Evolutionary conservation across 148 eudicot genomes (phyloP), one percentile per base, ranked within the genome.

Genomic region (Simmondsia chinensis): DNA sequence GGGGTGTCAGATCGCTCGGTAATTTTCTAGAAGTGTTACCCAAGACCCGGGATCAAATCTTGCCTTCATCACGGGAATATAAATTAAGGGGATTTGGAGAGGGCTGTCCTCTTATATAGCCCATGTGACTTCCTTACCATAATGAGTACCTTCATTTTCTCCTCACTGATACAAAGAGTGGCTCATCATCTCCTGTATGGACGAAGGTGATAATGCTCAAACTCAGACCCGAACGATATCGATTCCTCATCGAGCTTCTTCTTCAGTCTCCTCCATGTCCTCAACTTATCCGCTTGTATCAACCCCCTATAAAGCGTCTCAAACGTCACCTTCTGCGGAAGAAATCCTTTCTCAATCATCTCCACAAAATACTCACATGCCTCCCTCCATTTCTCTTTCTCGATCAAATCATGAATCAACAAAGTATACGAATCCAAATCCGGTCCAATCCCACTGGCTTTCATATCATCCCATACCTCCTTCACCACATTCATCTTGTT

Each of bases 251-350:
- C 95, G 8, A 91, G 93, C 70, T 75, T 85, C 68, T 79, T 91
- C 77, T 91, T 82, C 74, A 91, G 56, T 47, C 95, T 79, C 54
- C 88, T 71, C 97, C 97, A 91, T 17, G 97, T 91, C 52, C 80
- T 71, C 60, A 91, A 34, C 81, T 69, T 85, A 57, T 85, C 61
- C 33, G 95, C 71, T 52, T 91, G 97, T 66, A 91, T 91, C 32
- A 91, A 54, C 2, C 97, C 97, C 21, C 65, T 37, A 48, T 91
- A 91, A 16, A 91, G 71, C 3, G 71, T 85, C 75, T 91, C 97
- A 66, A 91, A 91, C 3, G 97, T 91, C 18, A 72, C 68, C 69
- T 74, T 91, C 20, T 82, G 97, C 0, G 97, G 97, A 32, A 91
- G 77, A 60, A 73, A 57, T 16, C 97, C 97, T 65, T 56, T 85